Conservation (phyloP, 495 filamentous ascomycete genomes). For the Aspergillus sparsus region DNA sequence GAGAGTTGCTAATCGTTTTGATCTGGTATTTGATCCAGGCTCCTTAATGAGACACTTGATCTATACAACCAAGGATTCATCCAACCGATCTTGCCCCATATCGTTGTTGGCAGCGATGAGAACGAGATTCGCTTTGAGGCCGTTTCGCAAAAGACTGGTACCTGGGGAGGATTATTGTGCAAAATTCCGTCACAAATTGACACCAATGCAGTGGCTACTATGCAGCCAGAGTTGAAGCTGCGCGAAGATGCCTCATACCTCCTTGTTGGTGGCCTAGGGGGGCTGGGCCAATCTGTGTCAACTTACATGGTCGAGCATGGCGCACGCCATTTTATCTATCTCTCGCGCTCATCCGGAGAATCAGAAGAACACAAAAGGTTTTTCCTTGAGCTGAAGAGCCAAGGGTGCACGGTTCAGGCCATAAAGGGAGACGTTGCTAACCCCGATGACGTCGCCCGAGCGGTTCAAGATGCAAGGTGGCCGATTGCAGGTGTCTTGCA, state of each 20-base stretch:
- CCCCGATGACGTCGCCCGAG: background rate
- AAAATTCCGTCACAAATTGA: background rate
- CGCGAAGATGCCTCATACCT: constrained; percentile 35
- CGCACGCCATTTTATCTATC: constrained; percentile 54
- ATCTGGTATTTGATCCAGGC: background rate
- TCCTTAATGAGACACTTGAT: background rate
- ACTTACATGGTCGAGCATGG: constrained; percentile 58
- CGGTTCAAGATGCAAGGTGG: background rate
- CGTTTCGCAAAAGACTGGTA: background rate
- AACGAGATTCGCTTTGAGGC: background rate
- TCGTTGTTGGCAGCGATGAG: background rate
- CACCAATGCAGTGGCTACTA: background rate
- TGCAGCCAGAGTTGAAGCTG: constrained; percentile 5
- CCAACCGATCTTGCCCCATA: background rate
- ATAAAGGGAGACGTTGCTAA: background rate
- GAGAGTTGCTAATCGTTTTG: too few relatives aligned
- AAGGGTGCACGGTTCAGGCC: background rate
- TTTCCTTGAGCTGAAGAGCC: background rate
- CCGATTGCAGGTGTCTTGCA: constrained; percentile 31
- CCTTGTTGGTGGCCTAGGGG: constrained; percentile 50
- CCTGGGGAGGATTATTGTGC: background rate
- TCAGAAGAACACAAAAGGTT: background rate
- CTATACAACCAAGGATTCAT: background rate
- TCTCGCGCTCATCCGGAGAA: constrained; percentile 23
- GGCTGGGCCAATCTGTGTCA: constrained; percentile 56